Evolutionary conservation across 768 basidiomycete species (phyloP).

Genomic region (Tylopilus plumbeoviolaceoides): DNA sequence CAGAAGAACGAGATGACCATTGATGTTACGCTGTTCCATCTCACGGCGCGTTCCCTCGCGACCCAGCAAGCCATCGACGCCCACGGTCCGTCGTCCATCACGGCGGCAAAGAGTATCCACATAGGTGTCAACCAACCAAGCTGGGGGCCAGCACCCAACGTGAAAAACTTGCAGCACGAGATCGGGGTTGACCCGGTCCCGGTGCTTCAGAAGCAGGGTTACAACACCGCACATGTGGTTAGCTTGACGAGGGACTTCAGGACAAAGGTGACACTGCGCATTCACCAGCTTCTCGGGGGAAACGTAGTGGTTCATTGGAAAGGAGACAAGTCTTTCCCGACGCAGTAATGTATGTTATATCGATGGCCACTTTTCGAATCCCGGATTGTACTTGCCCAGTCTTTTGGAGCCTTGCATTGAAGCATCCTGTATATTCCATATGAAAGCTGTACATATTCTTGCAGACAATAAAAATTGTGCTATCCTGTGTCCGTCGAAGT

Average conservation of each 20-base stretch:
- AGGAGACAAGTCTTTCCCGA: slow-evolving; percentile 10
- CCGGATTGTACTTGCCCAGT: too few relatives aligned
- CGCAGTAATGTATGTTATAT: too few relatives aligned
- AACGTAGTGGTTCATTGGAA: slow-evolving; percentile 1
- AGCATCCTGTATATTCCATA: background rate
- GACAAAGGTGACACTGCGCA: background rate
- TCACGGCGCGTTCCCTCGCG: background rate
- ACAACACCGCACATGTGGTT: background rate
- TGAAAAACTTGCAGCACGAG: background rate
- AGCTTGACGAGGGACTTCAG: background rate
- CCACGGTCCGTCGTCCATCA: background rate
- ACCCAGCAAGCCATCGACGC: background rate
- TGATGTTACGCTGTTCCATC: background rate
- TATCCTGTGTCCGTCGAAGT: too few relatives aligned
- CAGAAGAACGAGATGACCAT: background rate
- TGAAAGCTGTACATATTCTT: background rate
- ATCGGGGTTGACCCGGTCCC: background rate
- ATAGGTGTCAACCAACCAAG: background rate
- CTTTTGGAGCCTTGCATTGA: too few relatives aligned
- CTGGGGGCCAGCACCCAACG: background rate
- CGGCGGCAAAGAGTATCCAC: background rate
- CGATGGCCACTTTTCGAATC: too few relatives aligned
- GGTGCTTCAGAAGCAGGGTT: slow-evolving; percentile 5
- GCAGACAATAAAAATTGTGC: too few relatives aligned
- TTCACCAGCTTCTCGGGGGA: slow-evolving; percentile 5